Percentiles rank a stretch among this genome's conserved stretches.
These are phyloP conservation scores for Solanum appendiculatum DNA, from an alignment of 257 asterid genomes.

Conservation along the genomic window DNA sequence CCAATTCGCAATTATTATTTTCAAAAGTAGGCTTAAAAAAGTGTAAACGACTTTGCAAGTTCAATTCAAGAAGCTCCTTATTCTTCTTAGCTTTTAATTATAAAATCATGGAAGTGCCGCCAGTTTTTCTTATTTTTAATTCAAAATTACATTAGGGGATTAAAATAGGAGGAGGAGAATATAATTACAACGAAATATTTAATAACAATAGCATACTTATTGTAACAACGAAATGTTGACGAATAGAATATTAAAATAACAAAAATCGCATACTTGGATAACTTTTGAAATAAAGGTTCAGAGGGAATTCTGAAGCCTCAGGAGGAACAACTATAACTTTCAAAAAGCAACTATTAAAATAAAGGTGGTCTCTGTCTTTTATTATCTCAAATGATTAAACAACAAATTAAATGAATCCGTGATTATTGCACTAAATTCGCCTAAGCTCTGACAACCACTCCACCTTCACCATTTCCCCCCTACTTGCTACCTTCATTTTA, in stretches of 20 bases:
- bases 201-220: neutral
- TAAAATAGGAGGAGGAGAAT: neutral
- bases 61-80: neutral
- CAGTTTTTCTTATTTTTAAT: neutral
- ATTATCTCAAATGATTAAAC: neutral
- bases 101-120: neutral
- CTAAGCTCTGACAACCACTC: neutral
- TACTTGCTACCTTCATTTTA: neutral
- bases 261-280: neutral
- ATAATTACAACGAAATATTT: neutral
- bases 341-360: neutral
- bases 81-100: neutral
- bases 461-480: neutral
- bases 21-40: neutral
- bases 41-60: neutral
- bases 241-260: neutral
- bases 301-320: neutral
- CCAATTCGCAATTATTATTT: neutral
- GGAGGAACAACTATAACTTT: neutral
- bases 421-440: neutral
- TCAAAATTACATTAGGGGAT: neutral
- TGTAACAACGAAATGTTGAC: no score
- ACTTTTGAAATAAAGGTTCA: neutral
- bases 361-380: neutral
- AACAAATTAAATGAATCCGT: neutral